Conservation (phyloP, 2,329 filamentous ascomycete species). For the Hypoxylon sp. region DNA sequence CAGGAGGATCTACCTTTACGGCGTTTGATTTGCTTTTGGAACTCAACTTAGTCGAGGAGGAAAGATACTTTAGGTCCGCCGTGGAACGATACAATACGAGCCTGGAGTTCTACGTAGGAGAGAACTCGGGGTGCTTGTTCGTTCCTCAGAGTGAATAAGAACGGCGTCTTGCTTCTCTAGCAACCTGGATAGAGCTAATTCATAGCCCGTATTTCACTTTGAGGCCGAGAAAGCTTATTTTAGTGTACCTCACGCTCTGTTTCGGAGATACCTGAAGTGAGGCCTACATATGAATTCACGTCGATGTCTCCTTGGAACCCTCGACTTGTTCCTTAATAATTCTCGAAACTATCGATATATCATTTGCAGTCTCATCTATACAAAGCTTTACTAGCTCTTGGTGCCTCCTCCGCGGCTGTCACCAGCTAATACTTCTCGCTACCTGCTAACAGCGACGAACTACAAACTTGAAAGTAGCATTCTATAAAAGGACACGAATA, state of each 20-base stretch:
- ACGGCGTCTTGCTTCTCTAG: neutral
- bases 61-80: conserved; percentile 17
- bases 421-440: neutral
- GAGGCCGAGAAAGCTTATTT: neutral
- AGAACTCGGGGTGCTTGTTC: conserved; percentile 9
- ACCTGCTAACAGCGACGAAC: neutral
- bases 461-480: neutral
- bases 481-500: neutral
- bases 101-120: conserved; percentile 24
- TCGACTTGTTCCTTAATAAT: neutral
- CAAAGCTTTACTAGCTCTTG: neutral
- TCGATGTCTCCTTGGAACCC: neutral
- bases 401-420: neutral
- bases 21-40: conserved; percentile 25
- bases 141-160: conserved; percentile 13
- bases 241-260: neutral
- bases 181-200: neutral
- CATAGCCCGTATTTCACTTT: conserved; percentile 1
- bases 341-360: neutral
- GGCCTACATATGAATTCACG: neutral
- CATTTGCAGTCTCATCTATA: neutral
- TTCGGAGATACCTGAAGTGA: neutral
- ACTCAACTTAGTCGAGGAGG: conserved; percentile 27
- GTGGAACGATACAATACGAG: conserved; percentile 10
- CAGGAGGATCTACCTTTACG: conserved; percentile 4